These are phyloP conservation scores for Cicer arietinum DNA, from an alignment of 306 rosid genomes.

Conservation along the genomic window DNA sequence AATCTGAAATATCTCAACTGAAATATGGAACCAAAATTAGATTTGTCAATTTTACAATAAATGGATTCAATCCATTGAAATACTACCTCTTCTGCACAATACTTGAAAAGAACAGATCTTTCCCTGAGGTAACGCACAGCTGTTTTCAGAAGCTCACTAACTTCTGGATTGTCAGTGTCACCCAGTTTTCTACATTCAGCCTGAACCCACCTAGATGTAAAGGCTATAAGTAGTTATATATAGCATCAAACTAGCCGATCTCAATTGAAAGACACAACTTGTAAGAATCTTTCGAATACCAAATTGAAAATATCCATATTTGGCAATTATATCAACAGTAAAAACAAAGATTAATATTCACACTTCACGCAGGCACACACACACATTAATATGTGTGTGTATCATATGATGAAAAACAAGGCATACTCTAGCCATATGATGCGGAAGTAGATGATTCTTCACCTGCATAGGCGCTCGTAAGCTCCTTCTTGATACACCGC, in stretches of 20 bases:
- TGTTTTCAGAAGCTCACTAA: slow-evolving; percentile 78
- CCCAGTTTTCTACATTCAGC: slow-evolving; percentile 90
- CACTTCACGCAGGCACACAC: neutral
- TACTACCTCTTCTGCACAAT: slow-evolving; percentile 98
- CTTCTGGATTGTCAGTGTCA: slow-evolving; percentile 93
- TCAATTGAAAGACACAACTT: slow-evolving; percentile 32
- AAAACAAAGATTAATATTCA: slow-evolving; percentile 22
- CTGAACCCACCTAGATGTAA: slow-evolving; percentile 92
- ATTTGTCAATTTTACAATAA: slow-evolving; percentile 25
- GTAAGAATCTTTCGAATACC: slow-evolving; percentile 4
- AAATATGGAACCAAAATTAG: slow-evolving; percentile 36
- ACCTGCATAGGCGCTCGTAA: slow-evolving; percentile 98
- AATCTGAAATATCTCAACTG: slow-evolving; percentile 25
- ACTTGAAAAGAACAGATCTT: slow-evolving; percentile 93
- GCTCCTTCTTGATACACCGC: slow-evolving; percentile 99
- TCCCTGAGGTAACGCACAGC: slow-evolving; percentile 95
- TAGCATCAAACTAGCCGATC: slow-evolving; percentile 36
- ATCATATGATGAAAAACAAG: slow-evolving; percentile 19
- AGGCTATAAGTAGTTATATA: slow-evolving; percentile 40
- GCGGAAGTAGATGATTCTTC: slow-evolving; percentile 36
- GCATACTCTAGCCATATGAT: slow-evolving; percentile 36
- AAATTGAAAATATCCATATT: slow-evolving; percentile 11
- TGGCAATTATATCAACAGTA: slow-evolving; percentile 24
- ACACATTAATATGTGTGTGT: neutral
- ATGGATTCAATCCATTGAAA: slow-evolving; percentile 24